These are phyloP conservation scores for Pyrenochaeta sp. DNA, from an alignment of 2,329 filamentous ascomycete genomes.

Conservation along the genomic window DNA sequence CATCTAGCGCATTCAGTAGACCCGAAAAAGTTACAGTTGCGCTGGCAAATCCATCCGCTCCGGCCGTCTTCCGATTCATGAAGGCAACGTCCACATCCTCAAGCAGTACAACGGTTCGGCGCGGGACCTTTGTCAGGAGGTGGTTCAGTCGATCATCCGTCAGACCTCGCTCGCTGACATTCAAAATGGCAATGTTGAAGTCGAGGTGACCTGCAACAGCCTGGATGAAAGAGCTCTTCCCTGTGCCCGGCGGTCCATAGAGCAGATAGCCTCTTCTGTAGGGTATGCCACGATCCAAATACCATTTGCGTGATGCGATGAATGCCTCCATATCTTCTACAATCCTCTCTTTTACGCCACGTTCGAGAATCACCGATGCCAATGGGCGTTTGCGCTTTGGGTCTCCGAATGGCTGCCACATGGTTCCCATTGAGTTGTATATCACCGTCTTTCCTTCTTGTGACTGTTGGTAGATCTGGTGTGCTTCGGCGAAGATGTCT, in stretches of 20 bases:
- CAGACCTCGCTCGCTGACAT: slow-evolving; percentile 86
- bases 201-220: slow-evolving; percentile 91
- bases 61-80: slow-evolving; percentile 77
- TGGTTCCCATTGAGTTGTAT: slow-evolving; percentile 82
- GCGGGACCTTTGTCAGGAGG: slow-evolving; percentile 83
- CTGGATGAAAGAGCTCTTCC: slow-evolving; percentile 96
- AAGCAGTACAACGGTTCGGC: slow-evolving; percentile 80
- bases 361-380: slow-evolving; percentile 84
- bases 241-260: slow-evolving; percentile 87
- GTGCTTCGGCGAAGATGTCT: slow-evolving; percentile 86
- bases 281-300: slow-evolving; percentile 91
- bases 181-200: slow-evolving; percentile 91
- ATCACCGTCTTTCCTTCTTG: slow-evolving; percentile 94
- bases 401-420: slow-evolving; percentile 85
- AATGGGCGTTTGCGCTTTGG: slow-evolving; percentile 86
- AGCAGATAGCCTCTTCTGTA: slow-evolving; percentile 89
- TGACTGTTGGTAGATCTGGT: slow-evolving; percentile 77
- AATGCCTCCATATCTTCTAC: slow-evolving; percentile 85
- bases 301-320: slow-evolving; percentile 81
- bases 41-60: slow-evolving; percentile 83
- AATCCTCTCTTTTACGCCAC: slow-evolving; percentile 82
- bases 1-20: slow-evolving; percentile 75
- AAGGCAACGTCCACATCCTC: slow-evolving; percentile 95
- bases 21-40: slow-evolving; percentile 95
- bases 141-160: slow-evolving; percentile 90